A percentile compares a stretch with the other conserved stretches of the same genome.
These are phyloP conservation scores for Camellia lanceoleosa DNA, from an alignment of 148 eudicot genomes.

Conservation along the genomic window DNA sequence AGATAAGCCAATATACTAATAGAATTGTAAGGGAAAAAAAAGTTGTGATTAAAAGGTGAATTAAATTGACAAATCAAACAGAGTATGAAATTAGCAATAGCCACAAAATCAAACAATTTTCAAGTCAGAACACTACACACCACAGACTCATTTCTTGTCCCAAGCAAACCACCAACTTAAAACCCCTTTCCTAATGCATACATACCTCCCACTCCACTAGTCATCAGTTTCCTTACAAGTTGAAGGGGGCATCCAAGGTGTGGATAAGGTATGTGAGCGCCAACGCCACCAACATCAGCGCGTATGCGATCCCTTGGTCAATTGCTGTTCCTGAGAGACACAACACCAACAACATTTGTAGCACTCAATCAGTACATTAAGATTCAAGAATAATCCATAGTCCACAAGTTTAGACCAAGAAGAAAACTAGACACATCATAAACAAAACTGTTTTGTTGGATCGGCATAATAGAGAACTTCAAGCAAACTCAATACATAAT, in stretches of 20 bases:
- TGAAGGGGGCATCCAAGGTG: slow-evolving; percentile 21
- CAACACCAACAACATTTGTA: not conserved
- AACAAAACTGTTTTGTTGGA: no score
- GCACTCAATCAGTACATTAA: not conserved
- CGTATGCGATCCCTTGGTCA: slow-evolving; percentile 27
- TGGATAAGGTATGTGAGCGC: slow-evolving; percentile 26
- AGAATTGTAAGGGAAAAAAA: no score
- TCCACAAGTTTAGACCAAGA: not conserved
- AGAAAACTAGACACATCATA: no score
- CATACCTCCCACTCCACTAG: not conserved
- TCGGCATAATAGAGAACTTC: no score
- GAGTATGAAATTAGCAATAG: not conserved
- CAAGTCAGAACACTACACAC: not conserved
- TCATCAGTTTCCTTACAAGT: slow-evolving; percentile 12
- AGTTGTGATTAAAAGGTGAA: no score
- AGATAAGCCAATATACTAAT: no score
- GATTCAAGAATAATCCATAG: not conserved
- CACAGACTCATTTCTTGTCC: not conserved
- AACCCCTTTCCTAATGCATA: not conserved
- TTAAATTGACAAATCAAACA: not conserved
- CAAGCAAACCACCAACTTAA: not conserved
- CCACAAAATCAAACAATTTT: not conserved
- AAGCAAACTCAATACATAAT: no score
- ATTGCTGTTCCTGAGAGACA: slow-evolving; percentile 18
- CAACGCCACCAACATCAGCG: slow-evolving; percentile 28